Percentiles rank a stretch among this genome's conserved stretches.
Conservation (phyloP, 1,284 basidiomycete species). For the Fistulinella staudtii region DNA sequence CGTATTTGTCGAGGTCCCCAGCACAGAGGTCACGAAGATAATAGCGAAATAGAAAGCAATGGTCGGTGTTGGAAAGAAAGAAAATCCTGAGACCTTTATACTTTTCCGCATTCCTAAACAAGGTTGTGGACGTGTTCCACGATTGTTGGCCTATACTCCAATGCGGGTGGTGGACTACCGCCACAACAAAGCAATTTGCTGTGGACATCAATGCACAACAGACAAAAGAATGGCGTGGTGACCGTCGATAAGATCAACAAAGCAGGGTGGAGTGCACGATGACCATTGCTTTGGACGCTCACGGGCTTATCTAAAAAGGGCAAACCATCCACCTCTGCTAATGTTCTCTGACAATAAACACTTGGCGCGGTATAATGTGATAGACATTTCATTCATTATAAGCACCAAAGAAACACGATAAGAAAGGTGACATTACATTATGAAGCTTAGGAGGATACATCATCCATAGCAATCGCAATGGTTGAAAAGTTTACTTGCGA, state of each 20-base stretch:
- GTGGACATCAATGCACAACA: slow-evolving; percentile 5
- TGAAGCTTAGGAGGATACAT: slow-evolving; percentile 12
- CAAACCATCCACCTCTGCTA: slow-evolving; percentile 2
- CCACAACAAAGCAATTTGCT: slow-evolving; percentile 12
- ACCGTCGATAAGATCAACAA: slow-evolving; percentile 22
- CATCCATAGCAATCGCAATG: slow-evolving; percentile 8
- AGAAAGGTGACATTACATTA: slow-evolving; percentile 27
- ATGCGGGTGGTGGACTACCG: slow-evolving; percentile 13
- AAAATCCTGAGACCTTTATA: slow-evolving; percentile 22
- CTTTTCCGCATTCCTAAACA: slow-evolving; percentile 4
- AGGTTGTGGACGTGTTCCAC: slow-evolving; percentile 5
- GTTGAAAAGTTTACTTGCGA: slow-evolving; percentile 45
- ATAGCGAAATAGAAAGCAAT: not conserved
- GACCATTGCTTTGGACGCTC: slow-evolving; percentile 5
- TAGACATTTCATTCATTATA: slow-evolving; percentile 8
- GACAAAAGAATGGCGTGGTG: slow-evolving; percentile 2
- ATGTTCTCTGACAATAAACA: slow-evolving; percentile 5
- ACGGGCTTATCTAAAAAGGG: slow-evolving; percentile 16
- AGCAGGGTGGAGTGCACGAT: slow-evolving; percentile 8
- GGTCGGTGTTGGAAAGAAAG: not conserved
- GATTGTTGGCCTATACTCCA: slow-evolving; percentile 15
- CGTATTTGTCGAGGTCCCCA: slow-evolving; percentile 1
- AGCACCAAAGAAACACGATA: slow-evolving; percentile 13
- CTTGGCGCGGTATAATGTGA: not conserved
- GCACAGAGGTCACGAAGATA: slow-evolving; percentile 7